Base-by-base conservation (phyloP, 805 yeast genomes). In the Phaffomyces thermotolerans region DNA sequence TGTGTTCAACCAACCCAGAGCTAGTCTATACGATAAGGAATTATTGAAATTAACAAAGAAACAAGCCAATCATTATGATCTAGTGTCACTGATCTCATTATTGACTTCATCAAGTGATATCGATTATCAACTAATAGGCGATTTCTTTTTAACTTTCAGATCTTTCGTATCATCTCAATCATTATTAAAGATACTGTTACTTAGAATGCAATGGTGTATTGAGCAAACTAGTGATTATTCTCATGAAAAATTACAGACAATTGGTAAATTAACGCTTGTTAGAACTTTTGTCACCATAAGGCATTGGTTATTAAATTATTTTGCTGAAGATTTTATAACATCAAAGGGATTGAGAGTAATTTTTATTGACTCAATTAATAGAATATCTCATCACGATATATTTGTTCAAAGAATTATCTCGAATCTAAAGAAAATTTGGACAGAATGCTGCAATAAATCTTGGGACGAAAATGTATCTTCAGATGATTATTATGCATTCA, bases 301-400 rank as follows among this genome's bases (percentile, higher is more conserved):
- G 56, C 95, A 87, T 65, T 91, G 98, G 95, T 61, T 91, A 17
- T 64, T 86, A 46, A 91, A 90, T 62, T 90, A 86, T 60, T 93
- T 88, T 55, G 72, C 79, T 35, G 91, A 86, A 58, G 98, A 93
- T 62, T 93, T 90, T 59, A 66, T 82, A 23, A 63, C 74, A 14
- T 69, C 75, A 39, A 52, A 65, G 18, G 68, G 72, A 42, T 62
- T 83, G 30, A 66, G 89, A 43, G 50, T 53, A 20, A 52, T 61
- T 22, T 72, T 78, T 44, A 60, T 71, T 4, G 49, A 34, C 71
- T 76, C 58, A 65, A 61, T 48, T 39, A 58, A 46, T 52, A 13
- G 39, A 15, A 33, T 53, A 9, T 25, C 42, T 22, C 50, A 46
- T 27, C 17, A 43, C 27, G 54, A 59, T 38, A 33, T 53, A 40